These are phyloP conservation scores for Colletotrichum graminicola DNA, from an alignment of 2,329 filamentous ascomycete genomes.

Conservation along the genomic window DNA sequence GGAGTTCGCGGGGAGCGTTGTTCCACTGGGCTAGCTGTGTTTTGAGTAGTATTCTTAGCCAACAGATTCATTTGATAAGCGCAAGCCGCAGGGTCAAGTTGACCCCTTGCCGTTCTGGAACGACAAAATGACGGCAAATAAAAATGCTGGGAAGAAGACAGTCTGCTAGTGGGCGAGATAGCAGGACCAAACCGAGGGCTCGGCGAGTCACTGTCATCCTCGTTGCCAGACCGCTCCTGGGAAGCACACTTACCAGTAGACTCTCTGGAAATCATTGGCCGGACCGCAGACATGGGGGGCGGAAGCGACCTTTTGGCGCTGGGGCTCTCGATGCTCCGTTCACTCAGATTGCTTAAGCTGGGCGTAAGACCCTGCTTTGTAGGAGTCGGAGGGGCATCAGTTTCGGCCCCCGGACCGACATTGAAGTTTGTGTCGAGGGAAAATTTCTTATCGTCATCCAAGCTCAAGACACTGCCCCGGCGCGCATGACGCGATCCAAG, in stretches of 20 bases:
- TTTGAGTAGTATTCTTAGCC: conserved; percentile 65
- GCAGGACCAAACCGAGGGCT: conserved; percentile 45
- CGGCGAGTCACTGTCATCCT: conserved; percentile 12
- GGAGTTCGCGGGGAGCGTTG: conserved; percentile 82
- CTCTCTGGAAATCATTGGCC: conserved; percentile 53
- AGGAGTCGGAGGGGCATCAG: conserved; percentile 90
- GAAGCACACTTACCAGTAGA: conserved; percentile 60
- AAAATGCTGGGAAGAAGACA: conserved; percentile 50
- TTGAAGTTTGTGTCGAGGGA: conserved; percentile 59
- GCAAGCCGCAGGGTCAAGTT: conserved; percentile 48
- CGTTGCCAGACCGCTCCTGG: conserved; percentile 30
- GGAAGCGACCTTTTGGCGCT: conserved; percentile 60
- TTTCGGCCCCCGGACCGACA: conserved; percentile 56
- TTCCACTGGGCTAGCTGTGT: conserved; percentile 73
- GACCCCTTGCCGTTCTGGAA: conserved; percentile 48
- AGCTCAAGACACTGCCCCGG: conserved; percentile 80
- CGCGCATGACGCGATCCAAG: conserved; percentile 61
- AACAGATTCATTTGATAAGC: conserved; percentile 54
- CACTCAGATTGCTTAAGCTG: conserved; percentile 55
- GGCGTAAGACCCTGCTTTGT: conserved; percentile 76
- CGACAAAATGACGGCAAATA: conserved; percentile 55
- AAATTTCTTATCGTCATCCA: conserved; percentile 79
- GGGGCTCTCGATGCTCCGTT: conserved; percentile 59
- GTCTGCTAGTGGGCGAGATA: conserved; percentile 50
- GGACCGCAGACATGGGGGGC: conserved; percentile 57